These are phyloP conservation scores for Schizochytrium sp. DNA, from an alignment of 108 stramenopile genomes.

Conservation along the genomic window DNA sequence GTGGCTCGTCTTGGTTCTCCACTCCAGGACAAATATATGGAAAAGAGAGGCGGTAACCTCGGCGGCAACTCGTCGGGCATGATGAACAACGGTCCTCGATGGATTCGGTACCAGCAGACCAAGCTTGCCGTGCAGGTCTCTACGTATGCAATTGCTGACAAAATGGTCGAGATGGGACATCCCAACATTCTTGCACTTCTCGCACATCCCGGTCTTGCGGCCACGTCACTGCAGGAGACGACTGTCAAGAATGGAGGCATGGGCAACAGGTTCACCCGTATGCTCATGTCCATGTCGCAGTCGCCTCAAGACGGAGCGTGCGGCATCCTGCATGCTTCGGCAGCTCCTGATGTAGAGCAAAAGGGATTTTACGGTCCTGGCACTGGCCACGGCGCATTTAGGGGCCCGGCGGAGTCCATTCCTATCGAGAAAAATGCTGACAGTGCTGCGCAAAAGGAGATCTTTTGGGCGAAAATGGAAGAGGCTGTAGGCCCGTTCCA, in stretches of 20 bases:
- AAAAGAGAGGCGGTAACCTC: conserved; percentile 41
- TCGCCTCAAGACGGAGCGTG: not conserved
- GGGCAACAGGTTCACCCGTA: not conserved
- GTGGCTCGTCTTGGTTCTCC: conserved; percentile 14
- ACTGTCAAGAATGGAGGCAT: not conserved
- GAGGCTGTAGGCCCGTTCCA: not conserved
- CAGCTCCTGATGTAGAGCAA: not conserved
- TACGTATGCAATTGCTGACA: not conserved
- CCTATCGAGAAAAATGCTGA: not conserved
- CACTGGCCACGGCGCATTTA: not conserved
- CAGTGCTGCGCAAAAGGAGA: not conserved
- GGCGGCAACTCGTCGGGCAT: conserved; percentile 29
- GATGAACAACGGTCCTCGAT: conserved; percentile 25
- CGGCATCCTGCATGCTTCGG: not conserved
- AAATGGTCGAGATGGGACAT: not conserved
- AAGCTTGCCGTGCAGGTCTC: not conserved
- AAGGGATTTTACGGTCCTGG: not conserved
- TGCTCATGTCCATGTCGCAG: not conserved
- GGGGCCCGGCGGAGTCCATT: not conserved
- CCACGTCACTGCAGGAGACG: not conserved
- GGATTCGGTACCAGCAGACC: conserved; percentile 39
- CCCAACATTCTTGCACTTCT: not conserved
- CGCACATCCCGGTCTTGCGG: not conserved
- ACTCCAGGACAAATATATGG: conserved; percentile 46
- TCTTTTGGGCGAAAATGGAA: not conserved